These are phyloP conservation scores for Delphinella strobiligena DNA, from an alignment of 2,329 filamentous ascomycete species.

Conservation along the genomic window DNA sequence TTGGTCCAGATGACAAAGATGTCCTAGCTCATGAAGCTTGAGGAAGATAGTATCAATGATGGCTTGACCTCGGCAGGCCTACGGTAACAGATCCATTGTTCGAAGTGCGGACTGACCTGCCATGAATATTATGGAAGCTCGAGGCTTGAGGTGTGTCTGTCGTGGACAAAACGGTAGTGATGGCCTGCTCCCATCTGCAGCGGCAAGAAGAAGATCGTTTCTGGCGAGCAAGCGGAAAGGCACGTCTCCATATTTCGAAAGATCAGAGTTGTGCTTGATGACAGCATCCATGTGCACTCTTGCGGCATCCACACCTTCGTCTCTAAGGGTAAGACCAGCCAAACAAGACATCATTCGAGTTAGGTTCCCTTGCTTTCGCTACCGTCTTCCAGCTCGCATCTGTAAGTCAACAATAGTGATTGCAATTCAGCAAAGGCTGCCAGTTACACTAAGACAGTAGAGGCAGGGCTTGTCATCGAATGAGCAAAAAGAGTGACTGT, in stretches of 20 bases:
- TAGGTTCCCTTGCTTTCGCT: too few relatives aligned
- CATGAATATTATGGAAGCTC: neutral
- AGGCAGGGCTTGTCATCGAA: too few relatives aligned
- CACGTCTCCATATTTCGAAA: neutral
- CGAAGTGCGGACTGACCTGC: neutral
- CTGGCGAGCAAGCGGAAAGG: neutral
- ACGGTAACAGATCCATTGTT: neutral
- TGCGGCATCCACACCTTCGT: neutral
- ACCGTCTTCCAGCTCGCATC: too few relatives aligned
- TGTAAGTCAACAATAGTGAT: too few relatives aligned
- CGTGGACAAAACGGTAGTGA: neutral
- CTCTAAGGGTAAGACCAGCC: neutral
- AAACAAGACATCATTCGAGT: neutral
- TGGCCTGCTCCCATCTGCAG: neutral
- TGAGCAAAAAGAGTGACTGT: too few relatives aligned
- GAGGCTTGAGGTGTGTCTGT: neutral
- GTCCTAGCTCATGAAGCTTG: neutral
- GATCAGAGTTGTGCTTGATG: neutral
- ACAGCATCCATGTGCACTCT: neutral
- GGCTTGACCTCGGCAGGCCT: neutral
- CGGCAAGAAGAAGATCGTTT: neutral
- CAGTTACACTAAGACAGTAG: too few relatives aligned
- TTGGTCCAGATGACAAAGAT: neutral
- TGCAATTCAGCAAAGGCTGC: too few relatives aligned
- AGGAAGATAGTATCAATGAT: neutral